Percentiles rank a stretch among this genome's conserved stretches.
phyloP scores from a whole-genome alignment of 2,329 filamentous ascomycete species.

The Sporothrix curviconia region DNA sequence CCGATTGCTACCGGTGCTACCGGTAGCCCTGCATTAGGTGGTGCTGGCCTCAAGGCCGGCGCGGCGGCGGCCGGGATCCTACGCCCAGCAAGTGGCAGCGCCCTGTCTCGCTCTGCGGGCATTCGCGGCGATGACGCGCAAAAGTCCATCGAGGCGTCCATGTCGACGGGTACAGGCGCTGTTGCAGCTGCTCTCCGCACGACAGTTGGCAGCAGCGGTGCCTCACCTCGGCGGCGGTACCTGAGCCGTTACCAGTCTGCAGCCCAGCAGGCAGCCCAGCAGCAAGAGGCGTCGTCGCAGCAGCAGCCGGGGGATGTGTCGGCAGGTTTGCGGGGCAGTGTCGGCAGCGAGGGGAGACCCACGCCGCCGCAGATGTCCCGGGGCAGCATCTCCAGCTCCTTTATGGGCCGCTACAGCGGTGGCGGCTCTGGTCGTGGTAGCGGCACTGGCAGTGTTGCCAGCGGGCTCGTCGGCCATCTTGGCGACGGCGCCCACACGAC shows the following conservation, averaged over 20 bases:
- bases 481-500: constrained; percentile 22
- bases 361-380: constrained; percentile 40
- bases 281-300: neutral
- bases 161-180: neutral
- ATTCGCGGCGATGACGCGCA: neutral
- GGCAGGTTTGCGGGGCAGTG: constrained; percentile 3
- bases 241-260: constrained; percentile 11
- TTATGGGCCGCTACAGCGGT: constrained; percentile 21
- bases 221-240: constrained; percentile 18
- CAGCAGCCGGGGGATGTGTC: neutral
- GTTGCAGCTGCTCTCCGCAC: neutral
- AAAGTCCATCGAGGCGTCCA: neutral
- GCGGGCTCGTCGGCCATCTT: constrained; percentile 48
- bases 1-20: neutral
- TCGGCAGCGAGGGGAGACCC: constrained; percentile 22
- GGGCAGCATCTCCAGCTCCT: constrained; percentile 39
- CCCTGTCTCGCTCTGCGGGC: neutral
- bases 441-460: constrained; percentile 38
- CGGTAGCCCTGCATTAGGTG: neutral
- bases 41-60: neutral
- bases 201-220: neutral
- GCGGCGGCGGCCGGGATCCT: constrained; percentile 6
- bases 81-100: constrained; percentile 10
- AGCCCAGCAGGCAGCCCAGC: neutral
- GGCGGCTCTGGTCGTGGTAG: constrained; percentile 18